A percentile compares a stretch with the other conserved stretches of the same genome.
Conservation (phyloP, 768 basidiomycete species). For the Rhizopogon vulgaris region DNA sequence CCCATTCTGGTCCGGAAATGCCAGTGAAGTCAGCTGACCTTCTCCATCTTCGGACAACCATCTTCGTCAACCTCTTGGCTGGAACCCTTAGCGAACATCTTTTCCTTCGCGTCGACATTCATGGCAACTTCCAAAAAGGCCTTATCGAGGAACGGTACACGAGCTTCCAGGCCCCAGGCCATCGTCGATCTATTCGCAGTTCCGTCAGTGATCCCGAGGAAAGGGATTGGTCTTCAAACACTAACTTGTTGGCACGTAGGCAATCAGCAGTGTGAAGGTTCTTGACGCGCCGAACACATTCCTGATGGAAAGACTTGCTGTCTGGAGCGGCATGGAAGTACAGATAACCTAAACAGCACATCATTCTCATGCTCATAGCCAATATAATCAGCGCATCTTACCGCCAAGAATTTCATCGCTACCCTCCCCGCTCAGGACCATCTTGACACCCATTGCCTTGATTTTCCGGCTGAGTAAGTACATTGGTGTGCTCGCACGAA, state of each 20-base stretch:
- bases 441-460: slow-evolving; percentile 99
- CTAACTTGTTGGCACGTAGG: slow-evolving; percentile 94
- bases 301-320: slow-evolving; percentile 84
- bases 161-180: slow-evolving; percentile 99
- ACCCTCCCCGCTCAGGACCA: slow-evolving; percentile 97
- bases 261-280: slow-evolving; percentile 97
- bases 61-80: slow-evolving; percentile 73
- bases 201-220: slow-evolving; percentile 2
- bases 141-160: slow-evolving; percentile 98
- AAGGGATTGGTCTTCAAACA: slow-evolving; percentile 1
- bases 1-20: not conserved
- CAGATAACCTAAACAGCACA: slow-evolving; percentile 66
- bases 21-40: slow-evolving; percentile 43
- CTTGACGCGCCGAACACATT: slow-evolving; percentile 91
- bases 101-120: slow-evolving; percentile 82
- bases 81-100: slow-evolving; percentile 83
- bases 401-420: slow-evolving; percentile 97
- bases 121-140: slow-evolving; percentile 90
- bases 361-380: slow-evolving; percentile 3
- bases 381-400: slow-evolving; percentile 24
- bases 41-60: slow-evolving; percentile 92
- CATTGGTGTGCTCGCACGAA: slow-evolving; percentile 97
- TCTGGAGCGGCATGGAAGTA: slow-evolving; percentile 99
- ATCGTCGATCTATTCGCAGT: slow-evolving; percentile 72
- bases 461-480: slow-evolving; percentile 97